Evolutionary conservation across 371 early-diverging fungal genomes (phyloP), one percentile per base, ranked within the genome.

Genomic region (Batkoa obscura): DNA sequence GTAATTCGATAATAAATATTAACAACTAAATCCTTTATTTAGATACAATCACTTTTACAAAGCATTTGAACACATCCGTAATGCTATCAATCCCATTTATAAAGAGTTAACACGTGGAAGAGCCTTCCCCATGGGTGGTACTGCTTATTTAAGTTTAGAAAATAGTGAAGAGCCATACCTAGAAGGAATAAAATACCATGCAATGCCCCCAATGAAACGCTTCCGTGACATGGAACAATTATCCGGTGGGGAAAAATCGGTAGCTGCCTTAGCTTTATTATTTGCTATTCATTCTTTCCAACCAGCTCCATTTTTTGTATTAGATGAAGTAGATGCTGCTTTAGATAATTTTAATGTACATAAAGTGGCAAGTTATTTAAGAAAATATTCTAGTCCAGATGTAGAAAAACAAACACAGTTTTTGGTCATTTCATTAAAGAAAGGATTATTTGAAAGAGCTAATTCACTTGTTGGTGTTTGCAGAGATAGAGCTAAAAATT

Each of bases 281-380:
- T 94, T 99, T 73, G 96, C 99, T 38, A 83, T 99, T 61, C 36
- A 33, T 35, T n/a, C 76, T 36, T 94, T 79, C 70, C 84, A 83
- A 41, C 97, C 96, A 12, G 83, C 99, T 6, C 98, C 99, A 1
- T 99, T 99, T 77, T 98, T 99, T 78, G 90, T 99, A 3, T 74
- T 99, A 59, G 99, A 99, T 67, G 99, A 99, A 71, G 90, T 99
- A 4, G 99, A 99, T 72, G 94, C 98, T 4, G 99, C 99, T 0
- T 73, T 99, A 38, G 99, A 99, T 66, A 91, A 91, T 67, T 78
- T 86, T 53, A 99, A 99, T 66, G 98, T 99, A 3, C 72, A 81
- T 9, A 84, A 83, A 60, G 83, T 99, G 38, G 90, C 92, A 0
- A 74, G 75, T 39, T 99, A 94, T 67, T 78, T 99, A 51, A 80